Base-by-base conservation (phyloP, 192 early-diverging fungal species). In the Rhizophagus clarus region DNA sequence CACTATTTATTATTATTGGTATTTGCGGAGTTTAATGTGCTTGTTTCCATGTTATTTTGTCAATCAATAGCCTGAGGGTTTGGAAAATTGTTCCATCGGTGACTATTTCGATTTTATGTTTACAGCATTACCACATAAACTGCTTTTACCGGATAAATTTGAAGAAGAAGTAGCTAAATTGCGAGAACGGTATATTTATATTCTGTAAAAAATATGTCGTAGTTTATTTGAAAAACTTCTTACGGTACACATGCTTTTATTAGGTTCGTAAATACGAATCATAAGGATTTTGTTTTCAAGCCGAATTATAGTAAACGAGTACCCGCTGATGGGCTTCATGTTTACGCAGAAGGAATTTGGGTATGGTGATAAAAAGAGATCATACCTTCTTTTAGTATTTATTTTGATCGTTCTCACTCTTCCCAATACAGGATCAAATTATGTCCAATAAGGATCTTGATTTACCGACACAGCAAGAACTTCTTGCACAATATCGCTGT, bases 401-500 rank as follows among this genome's bases (percentile, higher is more conserved):
- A 5, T 66, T 9, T 66, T 66, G 11, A 10, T 66, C 64, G 29
- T 20, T 29, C 10, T 31, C 17, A 11, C 1, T 45, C 11, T 45
- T 45, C 11, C 5, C 9, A 45, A 45, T 45, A 31, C 15, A 80
- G 70, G 96, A 96, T 69, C 96, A 97, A 87, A 97, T 99, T 62
- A 88, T 94, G 75, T 90, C 92, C 84, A 98, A 97, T 87, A 93
- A 94, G 76, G 98, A 99, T 78, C 87, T 99, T 75, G 98, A 99
- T 88, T 88, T 99, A 47, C 98, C 98, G 6, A 98, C 97, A 7
- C 98, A 99, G 82, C 97, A 98, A 87, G 95, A 98, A 84, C 84
- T 99, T 64, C 89, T 99, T 68, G 98, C 98, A 34, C 97, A 98
- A 88, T 98, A 95, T 85, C 93, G 98, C 66, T 99, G 98, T 83